Evolutionary conservation across 2,329 filamentous ascomycete genomes (phyloP).

Genomic region (Pseudogymnoascus pannorum): DNA sequence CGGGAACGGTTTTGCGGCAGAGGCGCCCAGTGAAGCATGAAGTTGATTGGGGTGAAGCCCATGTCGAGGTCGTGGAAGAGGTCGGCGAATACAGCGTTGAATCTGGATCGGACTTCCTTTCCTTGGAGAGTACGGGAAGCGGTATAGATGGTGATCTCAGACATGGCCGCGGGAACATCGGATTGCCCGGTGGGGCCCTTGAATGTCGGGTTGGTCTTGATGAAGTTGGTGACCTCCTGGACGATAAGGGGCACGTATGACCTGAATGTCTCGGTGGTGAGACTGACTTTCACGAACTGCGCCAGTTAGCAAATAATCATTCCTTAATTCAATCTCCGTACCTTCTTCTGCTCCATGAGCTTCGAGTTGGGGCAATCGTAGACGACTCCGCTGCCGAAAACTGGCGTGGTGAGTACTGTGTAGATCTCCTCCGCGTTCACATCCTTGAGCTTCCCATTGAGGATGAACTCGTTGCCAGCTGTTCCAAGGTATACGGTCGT

Average conservation of each 20-base stretch:
- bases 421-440: slow-evolving; percentile 90
- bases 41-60: slow-evolving; percentile 85
- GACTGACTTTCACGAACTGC: slow-evolving; percentile 73
- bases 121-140: slow-evolving; percentile 81
- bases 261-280: slow-evolving; percentile 67
- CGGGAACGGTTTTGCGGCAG: slow-evolving; percentile 82
- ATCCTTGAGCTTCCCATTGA: slow-evolving; percentile 85
- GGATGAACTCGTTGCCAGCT: slow-evolving; percentile 80
- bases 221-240: slow-evolving; percentile 64
- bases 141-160: slow-evolving; percentile 84
- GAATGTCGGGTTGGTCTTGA: slow-evolving; percentile 60
- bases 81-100: slow-evolving; percentile 72
- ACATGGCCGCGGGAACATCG: slow-evolving; percentile 68
- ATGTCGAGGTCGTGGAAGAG: slow-evolving; percentile 86
- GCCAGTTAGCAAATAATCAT: slow-evolving; percentile 10
- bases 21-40: slow-evolving; percentile 81
- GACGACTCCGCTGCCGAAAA: slow-evolving; percentile 79
- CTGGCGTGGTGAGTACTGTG: slow-evolving; percentile 62
- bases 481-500: slow-evolving; percentile 80
- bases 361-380: slow-evolving; percentile 89
- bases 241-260: slow-evolving; percentile 73
- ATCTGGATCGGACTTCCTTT: slow-evolving; percentile 70
- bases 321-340: slow-evolving; percentile 31
- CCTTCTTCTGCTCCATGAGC: slow-evolving; percentile 95
- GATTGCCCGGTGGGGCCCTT: slow-evolving; percentile 60